Percentiles rank a stretch among this genome's conserved stretches.
These are phyloP conservation scores for Lachnellula hyalina DNA, from an alignment of 2,329 filamentous ascomycete species.

Conservation along the genomic window DNA sequence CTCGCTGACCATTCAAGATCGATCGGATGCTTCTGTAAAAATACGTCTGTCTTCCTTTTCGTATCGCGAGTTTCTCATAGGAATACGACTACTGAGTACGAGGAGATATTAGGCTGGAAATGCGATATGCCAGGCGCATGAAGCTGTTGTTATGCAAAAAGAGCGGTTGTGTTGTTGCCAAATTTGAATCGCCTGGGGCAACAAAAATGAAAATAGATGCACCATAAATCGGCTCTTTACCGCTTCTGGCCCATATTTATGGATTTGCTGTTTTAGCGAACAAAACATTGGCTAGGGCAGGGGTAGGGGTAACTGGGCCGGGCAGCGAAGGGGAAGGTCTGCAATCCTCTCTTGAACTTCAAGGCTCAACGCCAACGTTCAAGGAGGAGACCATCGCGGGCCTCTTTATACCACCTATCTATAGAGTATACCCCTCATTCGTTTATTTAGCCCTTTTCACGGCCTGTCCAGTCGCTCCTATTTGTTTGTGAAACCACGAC, in stretches of 20 bases:
- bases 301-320: too few species aligned
- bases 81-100: too few species aligned
- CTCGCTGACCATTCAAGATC: not conserved
- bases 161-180: too few species aligned
- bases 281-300: not conserved
- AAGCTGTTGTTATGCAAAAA: too few species aligned
- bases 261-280: not conserved
- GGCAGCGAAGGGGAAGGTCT: not conserved
- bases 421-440: slow-evolving; percentile 8
- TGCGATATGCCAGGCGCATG: too few species aligned
- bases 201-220: not conserved
- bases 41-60: too few species aligned
- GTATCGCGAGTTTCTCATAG: too few species aligned
- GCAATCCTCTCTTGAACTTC: not conserved
- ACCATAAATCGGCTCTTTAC: not conserved
- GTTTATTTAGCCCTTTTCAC: slow-evolving; percentile 10
- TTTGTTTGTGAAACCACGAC: slow-evolving; percentile 6
- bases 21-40: too few species aligned
- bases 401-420: slow-evolving; percentile 1
- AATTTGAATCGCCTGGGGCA: not conserved
- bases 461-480: slow-evolving; percentile 13
- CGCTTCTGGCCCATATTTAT: not conserved
- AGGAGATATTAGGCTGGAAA: too few species aligned
- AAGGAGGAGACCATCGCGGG: not conserved
- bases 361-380: not conserved